phyloP scores from a whole-genome alignment of 345 rosid species.

The Rhodomyrtus tomentosa region DNA sequence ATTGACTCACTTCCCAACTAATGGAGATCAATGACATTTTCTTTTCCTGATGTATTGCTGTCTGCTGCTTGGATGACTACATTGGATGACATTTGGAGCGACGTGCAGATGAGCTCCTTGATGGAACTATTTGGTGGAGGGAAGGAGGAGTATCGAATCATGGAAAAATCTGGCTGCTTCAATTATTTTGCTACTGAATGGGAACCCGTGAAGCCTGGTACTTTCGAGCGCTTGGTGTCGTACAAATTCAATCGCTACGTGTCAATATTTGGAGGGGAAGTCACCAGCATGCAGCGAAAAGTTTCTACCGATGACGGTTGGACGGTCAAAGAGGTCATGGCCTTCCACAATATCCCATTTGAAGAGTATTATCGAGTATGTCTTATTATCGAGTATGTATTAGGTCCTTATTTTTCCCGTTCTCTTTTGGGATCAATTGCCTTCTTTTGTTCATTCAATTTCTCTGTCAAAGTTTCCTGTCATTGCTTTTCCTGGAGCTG shows the following conservation, averaged over 20 bases:
- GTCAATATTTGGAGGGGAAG: constrained; percentile 82
- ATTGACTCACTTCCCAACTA: neutral
- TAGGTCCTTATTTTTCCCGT: neutral
- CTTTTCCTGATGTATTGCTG: neutral
- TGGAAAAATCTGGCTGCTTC: constrained; percentile 79
- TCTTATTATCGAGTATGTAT: constrained; percentile 17
- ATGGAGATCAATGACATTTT: neutral
- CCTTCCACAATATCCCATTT: constrained; percentile 59
- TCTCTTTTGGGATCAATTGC: neutral
- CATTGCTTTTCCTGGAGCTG: neutral
- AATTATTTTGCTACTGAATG: constrained; percentile 42
- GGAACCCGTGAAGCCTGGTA: constrained; percentile 39
- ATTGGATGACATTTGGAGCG: neutral
- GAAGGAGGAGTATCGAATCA: constrained; percentile 44
- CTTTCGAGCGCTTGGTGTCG: constrained; percentile 39
- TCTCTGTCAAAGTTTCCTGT: neutral
- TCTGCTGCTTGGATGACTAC: neutral
- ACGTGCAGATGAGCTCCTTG: constrained; percentile 34
- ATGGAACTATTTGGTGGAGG: constrained; percentile 72
- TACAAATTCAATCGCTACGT: constrained; percentile 55
- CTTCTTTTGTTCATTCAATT: neutral
- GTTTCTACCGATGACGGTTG: constrained; percentile 42
- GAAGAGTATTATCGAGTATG: constrained; percentile 35
- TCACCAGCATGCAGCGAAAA: constrained; percentile 54
- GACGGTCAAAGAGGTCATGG: constrained; percentile 55